Evolutionary conservation across 768 basidiomycete genomes (phyloP).

Genomic region (Favolaschia claudopus): DNA sequence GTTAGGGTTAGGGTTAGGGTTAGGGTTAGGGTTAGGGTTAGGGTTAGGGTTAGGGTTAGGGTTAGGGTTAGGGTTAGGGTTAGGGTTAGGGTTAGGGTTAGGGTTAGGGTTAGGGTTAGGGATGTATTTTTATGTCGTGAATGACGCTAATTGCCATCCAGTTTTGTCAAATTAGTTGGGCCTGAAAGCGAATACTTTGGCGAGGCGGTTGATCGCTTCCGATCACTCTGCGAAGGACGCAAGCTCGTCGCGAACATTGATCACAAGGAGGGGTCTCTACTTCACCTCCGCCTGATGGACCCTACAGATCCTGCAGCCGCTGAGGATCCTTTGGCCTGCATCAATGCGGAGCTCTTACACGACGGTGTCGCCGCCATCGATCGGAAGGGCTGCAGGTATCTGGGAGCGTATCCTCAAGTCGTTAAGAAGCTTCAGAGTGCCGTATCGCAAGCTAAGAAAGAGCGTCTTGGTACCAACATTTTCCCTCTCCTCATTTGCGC

Average conservation of each 20-base stretch:
- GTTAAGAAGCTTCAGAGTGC: constrained; percentile 70
- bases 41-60: too few species aligned
- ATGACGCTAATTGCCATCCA: constrained; percentile 36
- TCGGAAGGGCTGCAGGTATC: constrained; percentile 77
- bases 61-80: too few species aligned
- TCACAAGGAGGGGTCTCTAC: constrained; percentile 74
- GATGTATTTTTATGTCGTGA: not conserved
- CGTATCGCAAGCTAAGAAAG: constrained; percentile 70
- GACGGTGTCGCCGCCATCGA: constrained; percentile 89
- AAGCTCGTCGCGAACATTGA: constrained; percentile 98
- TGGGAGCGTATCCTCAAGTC: constrained; percentile 73
- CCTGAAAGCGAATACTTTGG: constrained; percentile 85
- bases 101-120: too few species aligned
- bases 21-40: too few species aligned
- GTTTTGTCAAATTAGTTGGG: constrained; percentile 87
- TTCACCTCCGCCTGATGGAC: constrained; percentile 94
- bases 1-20: too few species aligned
- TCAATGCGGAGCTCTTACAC: constrained; percentile 89
- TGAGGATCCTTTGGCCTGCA: constrained; percentile 74
- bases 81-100: too few species aligned
- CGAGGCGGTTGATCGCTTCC: constrained; percentile 90
- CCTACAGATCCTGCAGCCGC: constrained; percentile 75
- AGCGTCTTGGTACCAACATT: constrained; percentile 58
- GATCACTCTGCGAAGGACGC: constrained; percentile 85
- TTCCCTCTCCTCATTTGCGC: not conserved